Conservation (phyloP, 2,329 filamentous ascomycete genomes). For the Nigrospora osmanthi region DNA sequence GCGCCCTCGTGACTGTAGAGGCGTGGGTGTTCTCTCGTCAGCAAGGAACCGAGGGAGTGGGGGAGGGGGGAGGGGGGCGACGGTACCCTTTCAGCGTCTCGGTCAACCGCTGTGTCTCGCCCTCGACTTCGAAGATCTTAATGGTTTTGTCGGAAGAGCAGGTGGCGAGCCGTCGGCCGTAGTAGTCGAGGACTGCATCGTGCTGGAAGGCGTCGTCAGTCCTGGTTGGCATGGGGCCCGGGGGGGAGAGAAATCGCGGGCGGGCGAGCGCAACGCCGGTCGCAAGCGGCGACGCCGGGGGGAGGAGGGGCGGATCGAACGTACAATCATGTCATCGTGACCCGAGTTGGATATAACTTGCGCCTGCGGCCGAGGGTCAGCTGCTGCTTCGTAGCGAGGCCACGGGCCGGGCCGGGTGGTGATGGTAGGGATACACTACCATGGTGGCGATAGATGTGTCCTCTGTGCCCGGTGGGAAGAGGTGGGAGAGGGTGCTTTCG, state of each 20-base stretch:
- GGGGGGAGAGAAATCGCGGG: neutral
- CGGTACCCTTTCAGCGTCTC: conserved; percentile 90
- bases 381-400: neutral
- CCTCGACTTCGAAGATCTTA: conserved; percentile 98
- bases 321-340: conserved; percentile 99
- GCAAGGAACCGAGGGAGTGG: conserved; percentile 2
- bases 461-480: too few species aligned
- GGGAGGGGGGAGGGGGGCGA: neutral
- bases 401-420: too few species aligned
- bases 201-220: conserved; percentile 49
- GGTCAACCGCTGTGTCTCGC: conserved; percentile 78
- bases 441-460: too few species aligned
- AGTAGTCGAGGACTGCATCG: conserved; percentile 97
- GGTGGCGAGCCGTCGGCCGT: conserved; percentile 89
- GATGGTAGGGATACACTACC: too few species aligned
- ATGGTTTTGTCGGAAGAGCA: conserved; percentile 98
- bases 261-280: neutral
- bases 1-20: conserved; percentile 78
- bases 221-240: conserved; percentile 5
- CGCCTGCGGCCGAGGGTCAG: conserved; percentile 20
- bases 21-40: conserved; percentile 6
- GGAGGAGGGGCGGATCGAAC: neutral
- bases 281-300: too few species aligned
- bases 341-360: conserved; percentile 79
- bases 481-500: too few species aligned